phyloP scores from a whole-genome alignment of 352 stramenopile genomes.

The Pythium plurisporium region DNA sequence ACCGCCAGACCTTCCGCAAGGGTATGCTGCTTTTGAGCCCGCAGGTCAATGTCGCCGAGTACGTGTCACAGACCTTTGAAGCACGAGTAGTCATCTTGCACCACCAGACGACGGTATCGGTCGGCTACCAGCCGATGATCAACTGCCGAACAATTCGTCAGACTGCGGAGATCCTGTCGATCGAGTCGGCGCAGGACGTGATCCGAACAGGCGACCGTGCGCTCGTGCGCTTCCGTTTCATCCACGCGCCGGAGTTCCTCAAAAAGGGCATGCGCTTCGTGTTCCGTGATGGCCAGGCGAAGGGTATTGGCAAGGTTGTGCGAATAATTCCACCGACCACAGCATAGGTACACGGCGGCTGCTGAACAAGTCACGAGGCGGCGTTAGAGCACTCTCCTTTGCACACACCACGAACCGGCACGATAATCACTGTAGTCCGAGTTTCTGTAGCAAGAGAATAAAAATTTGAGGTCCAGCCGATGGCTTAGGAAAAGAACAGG shows the following conservation, averaged over 20 bases:
- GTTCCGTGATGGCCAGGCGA: constrained; percentile 96
- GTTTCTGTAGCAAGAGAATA: too few relatives aligned
- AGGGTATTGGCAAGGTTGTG: constrained; percentile 94
- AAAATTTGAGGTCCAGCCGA: too few relatives aligned
- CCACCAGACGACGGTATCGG: constrained; percentile 92
- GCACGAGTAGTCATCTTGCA: constrained; percentile 93
- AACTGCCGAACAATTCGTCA: constrained; percentile 92
- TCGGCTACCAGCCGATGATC: constrained; percentile 94
- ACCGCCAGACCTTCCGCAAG: constrained; percentile 85
- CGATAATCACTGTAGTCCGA: too few relatives aligned
- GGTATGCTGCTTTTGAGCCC: constrained; percentile 90
- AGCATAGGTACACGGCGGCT: too few relatives aligned
- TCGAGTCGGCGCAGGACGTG: constrained; percentile 73
- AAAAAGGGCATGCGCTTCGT: constrained; percentile 96
- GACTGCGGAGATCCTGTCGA: constrained; percentile 86
- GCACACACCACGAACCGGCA: too few relatives aligned
- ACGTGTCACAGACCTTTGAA: constrained; percentile 86
- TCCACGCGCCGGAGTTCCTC: constrained; percentile 94
- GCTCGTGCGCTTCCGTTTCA: constrained; percentile 87
- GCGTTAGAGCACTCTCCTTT: too few relatives aligned
- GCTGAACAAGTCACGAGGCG: too few relatives aligned
- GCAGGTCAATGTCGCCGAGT: constrained; percentile 68
- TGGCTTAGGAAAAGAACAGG: too few relatives aligned
- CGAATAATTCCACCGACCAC: constrained; percentile 51
- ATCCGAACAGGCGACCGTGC: constrained; percentile 90